Evolutionary conservation across 164 flowering plant genomes (phyloP), one percentile per base, ranked within the genome.

Genomic region (Akebia trifoliata): DNA sequence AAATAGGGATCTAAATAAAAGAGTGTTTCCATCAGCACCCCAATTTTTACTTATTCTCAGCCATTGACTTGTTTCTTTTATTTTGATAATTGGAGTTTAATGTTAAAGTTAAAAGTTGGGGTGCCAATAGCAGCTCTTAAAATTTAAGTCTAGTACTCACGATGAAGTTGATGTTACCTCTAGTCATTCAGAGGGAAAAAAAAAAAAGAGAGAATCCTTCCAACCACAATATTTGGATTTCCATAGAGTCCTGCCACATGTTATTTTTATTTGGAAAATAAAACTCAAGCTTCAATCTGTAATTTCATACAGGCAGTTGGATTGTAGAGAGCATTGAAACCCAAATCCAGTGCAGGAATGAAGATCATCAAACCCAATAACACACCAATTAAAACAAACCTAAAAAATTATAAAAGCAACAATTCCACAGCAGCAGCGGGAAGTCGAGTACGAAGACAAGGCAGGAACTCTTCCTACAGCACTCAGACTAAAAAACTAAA

Each of bases 261-360:
- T 14, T 35, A 26, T 5, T 54, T 53, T 54, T 62, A 44, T 62
- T 62, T 18, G 18, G 25, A 34, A 43, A 32, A 39, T 18, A 48
- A 42, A 55, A 26, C 39, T 37, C 22, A 9, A 56, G 40, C 49
- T 57, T 43, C 34, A 39, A 50, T 21, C 28, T 29, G 43, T 39
- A 40, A 28, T 40, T 43, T 39, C 38, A 40, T 29, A 42, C 43
- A 22, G 57, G 28, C 35, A 47, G 36, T 45, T 44, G 4, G 20
- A 46, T 38, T 40, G 30, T 34, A 46, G 22, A 30, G 32, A 54
- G 21, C 44, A 29, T 20, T 6, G n/a, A 39, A 34, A 52, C 21
- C 30, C 9, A 38, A 29, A 28, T 15, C 31, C 25, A 54, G 43
- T 24, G 60, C 38, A 43, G 49, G 34, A 42, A 24, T 56, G 18